These are phyloP conservation scores for Sequoia sempervirens DNA, from an alignment of 75 land plant species.

Conservation along the genomic window DNA sequence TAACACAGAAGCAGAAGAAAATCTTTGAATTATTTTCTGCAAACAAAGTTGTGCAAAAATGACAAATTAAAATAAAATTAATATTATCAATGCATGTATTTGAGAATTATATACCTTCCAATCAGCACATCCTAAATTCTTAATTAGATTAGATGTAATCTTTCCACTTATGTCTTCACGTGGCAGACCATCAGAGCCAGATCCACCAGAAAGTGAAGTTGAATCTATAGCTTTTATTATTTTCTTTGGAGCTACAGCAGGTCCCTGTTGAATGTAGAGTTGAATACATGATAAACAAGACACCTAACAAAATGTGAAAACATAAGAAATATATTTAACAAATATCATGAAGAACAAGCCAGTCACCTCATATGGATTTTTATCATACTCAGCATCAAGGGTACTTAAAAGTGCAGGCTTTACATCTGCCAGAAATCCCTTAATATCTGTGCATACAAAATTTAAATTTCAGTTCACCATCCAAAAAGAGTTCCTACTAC, in stretches of 20 bases:
- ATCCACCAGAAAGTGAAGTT: slow-evolving; percentile 28
- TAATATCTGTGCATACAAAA: slow-evolving; percentile 53
- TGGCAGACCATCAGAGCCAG: slow-evolving; percentile 81
- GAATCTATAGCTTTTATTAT: slow-evolving; percentile 58
- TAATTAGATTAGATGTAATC: slow-evolving; percentile 68
- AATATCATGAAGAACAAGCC: slow-evolving; percentile 1
- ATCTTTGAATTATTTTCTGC: background rate
- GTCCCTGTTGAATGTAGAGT: slow-evolving; percentile 42
- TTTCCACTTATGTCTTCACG: slow-evolving; percentile 97
- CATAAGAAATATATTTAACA: background rate
- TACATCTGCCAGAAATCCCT: slow-evolving; percentile 84
- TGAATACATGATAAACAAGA: background rate
- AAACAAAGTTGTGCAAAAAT: background rate
- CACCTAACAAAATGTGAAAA: background rate
- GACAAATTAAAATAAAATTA: background rate
- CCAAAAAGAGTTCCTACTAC: background rate
- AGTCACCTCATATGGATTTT: slow-evolving; percentile 93
- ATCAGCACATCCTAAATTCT: slow-evolving; percentile 83
- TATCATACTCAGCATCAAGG: slow-evolving; percentile 93
- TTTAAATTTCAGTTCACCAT: background rate
- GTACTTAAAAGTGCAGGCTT: slow-evolving; percentile 93
- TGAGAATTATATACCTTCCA: slow-evolving; percentile 73
- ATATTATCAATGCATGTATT: background rate
- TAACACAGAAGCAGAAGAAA: background rate
- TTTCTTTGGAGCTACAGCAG: slow-evolving; percentile 74